phyloP scores from a whole-genome alignment of 129 eudicot species.

The Escallonia herrerae region DNA sequence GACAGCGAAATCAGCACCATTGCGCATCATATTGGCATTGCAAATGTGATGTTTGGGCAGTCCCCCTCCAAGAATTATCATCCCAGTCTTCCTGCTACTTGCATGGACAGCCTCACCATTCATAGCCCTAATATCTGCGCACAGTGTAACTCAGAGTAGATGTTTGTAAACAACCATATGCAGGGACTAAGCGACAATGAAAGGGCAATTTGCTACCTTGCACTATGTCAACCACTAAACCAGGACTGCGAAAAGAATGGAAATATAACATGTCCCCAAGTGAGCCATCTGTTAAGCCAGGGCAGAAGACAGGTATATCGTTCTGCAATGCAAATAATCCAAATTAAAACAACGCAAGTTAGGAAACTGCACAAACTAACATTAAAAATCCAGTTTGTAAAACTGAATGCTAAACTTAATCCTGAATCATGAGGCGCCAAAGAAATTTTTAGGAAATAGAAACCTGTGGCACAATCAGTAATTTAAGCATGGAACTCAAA shows the following conservation, averaged over 20 bases:
- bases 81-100: slow-evolving; percentile 75
- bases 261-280: slow-evolving; percentile 92
- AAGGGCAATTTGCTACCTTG: slow-evolving; percentile 40
- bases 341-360: neutral
- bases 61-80: slow-evolving; percentile 90
- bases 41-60: slow-evolving; percentile 94
- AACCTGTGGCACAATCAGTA: too few species aligned
- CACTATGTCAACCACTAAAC: slow-evolving; percentile 77
- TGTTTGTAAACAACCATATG: neutral
- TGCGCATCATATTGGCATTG: slow-evolving; percentile 98
- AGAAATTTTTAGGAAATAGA: too few species aligned
- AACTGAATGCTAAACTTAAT: too few species aligned
- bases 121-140: slow-evolving; percentile 69
- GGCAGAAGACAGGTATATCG: slow-evolving; percentile 77
- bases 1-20: slow-evolving; percentile 93
- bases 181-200: neutral
- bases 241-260: slow-evolving; percentile 73
- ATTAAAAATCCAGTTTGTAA: too few species aligned
- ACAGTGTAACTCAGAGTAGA: neutral
- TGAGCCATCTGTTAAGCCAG: slow-evolving; percentile 90
- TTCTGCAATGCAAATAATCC: slow-evolving; percentile 35
- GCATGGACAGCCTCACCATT: slow-evolving; percentile 88
- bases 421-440: too few species aligned
- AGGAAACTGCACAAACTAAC: neutral
- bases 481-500: too few species aligned